Conservation (phyloP, 176 grass and related monocot species). For the Cenchrus americanus region DNA sequence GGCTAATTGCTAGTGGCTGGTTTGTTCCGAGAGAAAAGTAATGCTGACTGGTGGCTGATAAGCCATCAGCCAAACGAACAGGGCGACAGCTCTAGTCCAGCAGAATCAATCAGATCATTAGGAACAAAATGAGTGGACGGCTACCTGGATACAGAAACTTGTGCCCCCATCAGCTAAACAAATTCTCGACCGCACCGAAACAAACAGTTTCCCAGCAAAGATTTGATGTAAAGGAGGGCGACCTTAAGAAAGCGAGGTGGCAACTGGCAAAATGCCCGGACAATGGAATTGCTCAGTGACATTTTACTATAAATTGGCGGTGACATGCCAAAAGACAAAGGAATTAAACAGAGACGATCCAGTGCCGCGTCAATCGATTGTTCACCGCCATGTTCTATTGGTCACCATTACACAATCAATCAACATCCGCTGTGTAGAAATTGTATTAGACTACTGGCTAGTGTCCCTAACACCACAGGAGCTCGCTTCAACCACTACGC, state of each 20-base stretch:
- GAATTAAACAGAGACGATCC: background rate
- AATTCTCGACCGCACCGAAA: background rate
- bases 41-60: too few relatives aligned
- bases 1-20: too few relatives aligned
- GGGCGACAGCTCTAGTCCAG: background rate
- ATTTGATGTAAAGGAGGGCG: background rate
- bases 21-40: too few relatives aligned
- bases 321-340: background rate
- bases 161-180: background rate
- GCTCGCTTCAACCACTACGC: background rate
- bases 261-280: background rate
- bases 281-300: background rate
- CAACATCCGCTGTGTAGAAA: constrained; percentile 9
- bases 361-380: background rate
- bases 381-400: background rate
- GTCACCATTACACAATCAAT: constrained; percentile 24
- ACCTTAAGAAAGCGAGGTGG: background rate
- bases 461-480: background rate
- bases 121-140: background rate
- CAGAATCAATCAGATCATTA: background rate
- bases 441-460: background rate
- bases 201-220: background rate
- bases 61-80: too few relatives aligned
- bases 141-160: background rate
- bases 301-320: background rate